Percentiles rank a stretch among this genome's conserved stretches.
These are phyloP conservation scores for Neoascochyta sp. DNA, from an alignment of 2,329 filamentous ascomycete species.

Conservation along the genomic window DNA sequence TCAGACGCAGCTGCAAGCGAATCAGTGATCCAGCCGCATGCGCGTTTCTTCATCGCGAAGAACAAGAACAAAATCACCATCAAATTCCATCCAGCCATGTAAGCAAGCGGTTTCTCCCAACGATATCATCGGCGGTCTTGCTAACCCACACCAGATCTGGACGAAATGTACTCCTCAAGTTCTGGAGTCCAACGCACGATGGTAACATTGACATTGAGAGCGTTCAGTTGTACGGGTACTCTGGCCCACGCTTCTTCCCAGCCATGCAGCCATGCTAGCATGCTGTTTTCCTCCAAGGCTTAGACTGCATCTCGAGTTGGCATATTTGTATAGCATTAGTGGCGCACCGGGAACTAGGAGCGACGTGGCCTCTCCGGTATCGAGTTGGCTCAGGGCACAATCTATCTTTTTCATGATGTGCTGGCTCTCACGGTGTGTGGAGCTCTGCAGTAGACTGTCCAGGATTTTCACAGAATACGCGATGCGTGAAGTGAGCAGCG, in stretches of 20 bases:
- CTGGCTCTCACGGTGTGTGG: too few species aligned
- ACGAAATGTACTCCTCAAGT: slow-evolving; percentile 80
- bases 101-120: slow-evolving; percentile 35
- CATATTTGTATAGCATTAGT: too few species aligned
- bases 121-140: rapidly evolving
- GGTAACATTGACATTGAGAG: slow-evolving; percentile 88
- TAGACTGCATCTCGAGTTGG: too few species aligned
- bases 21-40: slow-evolving; percentile 64
- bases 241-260: slow-evolving; percentile 81
- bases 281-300: not conserved
- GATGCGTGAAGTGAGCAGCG: too few species aligned
- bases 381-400: too few species aligned
- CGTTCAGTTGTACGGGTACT: slow-evolving; percentile 77
- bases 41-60: slow-evolving; percentile 77
- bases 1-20: slow-evolving; percentile 17
- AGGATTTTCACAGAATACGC: too few species aligned
- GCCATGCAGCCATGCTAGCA: slow-evolving; percentile 50
- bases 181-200: slow-evolving; percentile 69
- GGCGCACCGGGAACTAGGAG: too few species aligned
- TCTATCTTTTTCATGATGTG: too few species aligned
- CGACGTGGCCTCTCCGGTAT: too few species aligned
- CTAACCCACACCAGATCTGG: slow-evolving; percentile 53
- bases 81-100: slow-evolving; percentile 75
- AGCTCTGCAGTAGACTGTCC: too few species aligned
- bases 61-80: slow-evolving; percentile 83